These are phyloP conservation scores for Moesziomyces parantarcticus DNA, from an alignment of 1,284 basidiomycete species.

Conservation along the genomic window DNA sequence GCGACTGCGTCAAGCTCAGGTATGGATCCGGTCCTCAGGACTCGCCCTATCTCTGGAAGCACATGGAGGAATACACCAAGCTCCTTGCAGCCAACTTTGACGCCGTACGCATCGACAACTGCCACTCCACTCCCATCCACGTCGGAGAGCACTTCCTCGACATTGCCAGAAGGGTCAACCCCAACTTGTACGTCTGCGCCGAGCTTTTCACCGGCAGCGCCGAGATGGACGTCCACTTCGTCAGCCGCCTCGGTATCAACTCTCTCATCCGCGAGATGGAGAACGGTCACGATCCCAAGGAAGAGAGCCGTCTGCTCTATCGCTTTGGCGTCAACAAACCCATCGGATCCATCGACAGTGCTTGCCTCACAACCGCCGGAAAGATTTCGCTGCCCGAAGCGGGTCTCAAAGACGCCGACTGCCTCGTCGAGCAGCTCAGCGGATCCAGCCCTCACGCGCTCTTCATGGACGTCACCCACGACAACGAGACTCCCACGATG, in stretches of 20 bases:
- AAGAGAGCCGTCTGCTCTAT: conserved; percentile 61
- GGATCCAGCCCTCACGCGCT: conserved; percentile 62
- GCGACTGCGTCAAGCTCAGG: conserved; percentile 95
- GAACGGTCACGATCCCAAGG: conserved; percentile 62
- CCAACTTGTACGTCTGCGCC: conserved; percentile 92
- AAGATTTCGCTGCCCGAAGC: conserved; percentile 72
- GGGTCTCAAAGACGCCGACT: conserved; percentile 28
- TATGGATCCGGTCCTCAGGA: conserved; percentile 75
- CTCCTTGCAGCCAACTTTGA: conserved; percentile 83
- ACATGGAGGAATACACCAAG: conserved; percentile 82
- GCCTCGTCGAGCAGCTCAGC: conserved; percentile 48
- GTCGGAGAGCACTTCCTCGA: conserved; percentile 94
- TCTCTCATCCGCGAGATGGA: conserved; percentile 64
- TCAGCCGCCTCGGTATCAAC: conserved; percentile 63
- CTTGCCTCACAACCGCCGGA: conserved; percentile 44
- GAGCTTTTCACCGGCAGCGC: conserved; percentile 96
- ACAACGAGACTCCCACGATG: conserved; percentile 62
- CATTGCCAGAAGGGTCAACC: conserved; percentile 85
- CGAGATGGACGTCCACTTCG: conserved; percentile 74
- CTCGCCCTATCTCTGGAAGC: conserved; percentile 94
- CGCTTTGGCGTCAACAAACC: conserved; percentile 64
- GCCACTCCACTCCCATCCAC: conserved; percentile 93
- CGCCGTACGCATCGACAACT: conserved; percentile 97
- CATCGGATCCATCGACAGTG: conserved; percentile 61
- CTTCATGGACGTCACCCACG: conserved; percentile 65